Evolutionary conservation across 495 filamentous ascomycete species (phyloP).

Genomic region (Bathelium albidoporum): DNA sequence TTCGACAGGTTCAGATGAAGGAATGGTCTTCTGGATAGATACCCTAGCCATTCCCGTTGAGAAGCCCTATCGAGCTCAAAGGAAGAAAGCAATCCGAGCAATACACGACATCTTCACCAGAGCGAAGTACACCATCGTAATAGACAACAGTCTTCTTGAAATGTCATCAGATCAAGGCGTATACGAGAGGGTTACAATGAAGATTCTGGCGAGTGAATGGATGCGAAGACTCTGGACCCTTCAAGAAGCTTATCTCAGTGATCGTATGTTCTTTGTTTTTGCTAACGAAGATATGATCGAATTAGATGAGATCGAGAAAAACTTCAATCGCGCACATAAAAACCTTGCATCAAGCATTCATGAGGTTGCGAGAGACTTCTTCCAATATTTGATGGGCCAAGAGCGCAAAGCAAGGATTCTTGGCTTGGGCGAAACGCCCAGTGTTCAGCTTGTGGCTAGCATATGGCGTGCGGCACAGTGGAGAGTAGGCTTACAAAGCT

Average conservation of each 20-base stretch:
- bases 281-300: background rate
- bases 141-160: constrained; percentile 15
- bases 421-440: background rate
- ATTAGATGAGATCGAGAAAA: background rate
- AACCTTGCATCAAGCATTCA: background rate
- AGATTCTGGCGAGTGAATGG: constrained; percentile 10
- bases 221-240: constrained; percentile 24
- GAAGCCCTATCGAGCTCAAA: constrained; percentile 7
- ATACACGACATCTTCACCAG: constrained; percentile 23
- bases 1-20: background rate
- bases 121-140: constrained; percentile 23
- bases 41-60: constrained; percentile 28
- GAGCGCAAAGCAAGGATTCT: background rate
- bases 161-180: background rate
- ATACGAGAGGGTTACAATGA: background rate
- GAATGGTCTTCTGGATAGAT: constrained; percentile 26
- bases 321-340: background rate
- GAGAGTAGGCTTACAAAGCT: background rate
- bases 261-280: constrained; percentile 16
- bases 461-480: background rate
- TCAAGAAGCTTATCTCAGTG: constrained; percentile 23
- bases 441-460: background rate
- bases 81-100: constrained; percentile 18
- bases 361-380: background rate
- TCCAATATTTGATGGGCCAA: background rate